phyloP scores from a whole-genome alignment of 2,329 filamentous ascomycete genomes.

The Exophiala aquamarina region DNA sequence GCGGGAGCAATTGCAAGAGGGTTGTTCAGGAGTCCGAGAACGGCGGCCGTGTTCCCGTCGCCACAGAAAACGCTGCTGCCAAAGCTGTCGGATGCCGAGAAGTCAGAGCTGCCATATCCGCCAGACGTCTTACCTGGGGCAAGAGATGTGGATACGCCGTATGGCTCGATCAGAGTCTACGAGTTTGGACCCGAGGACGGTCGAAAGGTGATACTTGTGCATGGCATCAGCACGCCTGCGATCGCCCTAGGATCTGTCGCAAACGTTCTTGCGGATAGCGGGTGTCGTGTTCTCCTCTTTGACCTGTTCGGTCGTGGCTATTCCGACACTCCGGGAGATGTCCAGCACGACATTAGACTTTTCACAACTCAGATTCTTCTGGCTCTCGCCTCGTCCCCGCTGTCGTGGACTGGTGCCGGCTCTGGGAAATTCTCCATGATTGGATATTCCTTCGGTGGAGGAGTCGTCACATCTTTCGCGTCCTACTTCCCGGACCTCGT shows the following conservation, averaged over 20 bases:
- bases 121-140: slow-evolving; percentile 68
- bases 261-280: slow-evolving; percentile 61
- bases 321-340: slow-evolving; percentile 65
- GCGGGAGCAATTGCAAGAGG: slow-evolving; percentile 13
- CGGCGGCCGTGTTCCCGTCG: slow-evolving; percentile 28
- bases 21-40: slow-evolving; percentile 5
- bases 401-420: slow-evolving; percentile 61
- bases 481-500: slow-evolving; percentile 68
- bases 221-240: slow-evolving; percentile 79
- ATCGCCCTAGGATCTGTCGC: slow-evolving; percentile 68
- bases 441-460: slow-evolving; percentile 80
- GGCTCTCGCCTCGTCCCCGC: slow-evolving; percentile 66
- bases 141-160: slow-evolving; percentile 61
- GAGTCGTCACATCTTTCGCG: slow-evolving; percentile 69
- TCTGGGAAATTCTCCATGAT: slow-evolving; percentile 65
- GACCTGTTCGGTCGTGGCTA: slow-evolving; percentile 72
- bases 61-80: slow-evolving; percentile 37
- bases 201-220: slow-evolving; percentile 71
- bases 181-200: slow-evolving; percentile 76
- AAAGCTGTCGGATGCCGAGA: slow-evolving; percentile 37
- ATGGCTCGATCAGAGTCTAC: slow-evolving; percentile 71
- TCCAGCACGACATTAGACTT: slow-evolving; percentile 71
- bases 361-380: slow-evolving; percentile 72
- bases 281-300: slow-evolving; percentile 78
- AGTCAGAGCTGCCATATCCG: slow-evolving; percentile 60